Conservation (phyloP, 306 rosid species). For the Vigna radiata region DNA sequence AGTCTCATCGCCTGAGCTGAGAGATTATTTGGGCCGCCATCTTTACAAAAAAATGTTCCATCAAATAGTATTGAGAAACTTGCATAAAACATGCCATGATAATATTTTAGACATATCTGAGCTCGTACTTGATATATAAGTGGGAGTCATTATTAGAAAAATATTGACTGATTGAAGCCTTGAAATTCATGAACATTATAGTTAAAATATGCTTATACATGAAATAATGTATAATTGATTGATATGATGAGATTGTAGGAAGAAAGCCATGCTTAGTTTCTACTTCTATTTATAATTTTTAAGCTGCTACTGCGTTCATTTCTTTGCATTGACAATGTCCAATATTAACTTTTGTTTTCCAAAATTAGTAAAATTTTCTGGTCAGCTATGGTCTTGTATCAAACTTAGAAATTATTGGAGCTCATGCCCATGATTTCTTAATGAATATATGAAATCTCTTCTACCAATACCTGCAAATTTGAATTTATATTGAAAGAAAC, state of each 20-base stretch:
- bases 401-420: constrained; percentile 23
- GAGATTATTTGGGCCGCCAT: not conserved
- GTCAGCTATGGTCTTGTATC: constrained; percentile 8
- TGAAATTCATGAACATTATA: not conserved
- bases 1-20: not conserved
- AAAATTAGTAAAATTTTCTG: constrained; percentile 10
- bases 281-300: constrained; percentile 6
- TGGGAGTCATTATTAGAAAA: not conserved
- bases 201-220: not conserved
- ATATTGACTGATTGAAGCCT: not conserved
- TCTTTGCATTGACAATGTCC: constrained; percentile 6
- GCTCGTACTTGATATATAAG: not conserved
- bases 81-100: not conserved
- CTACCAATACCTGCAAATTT: constrained; percentile 73
- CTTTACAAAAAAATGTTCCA: not conserved
- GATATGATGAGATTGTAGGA: constrained; percentile 5
- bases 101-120: not conserved
- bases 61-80: not conserved
- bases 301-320: not conserved
- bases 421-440: constrained; percentile 25
- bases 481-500: constrained; percentile 85
- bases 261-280: constrained; percentile 6
- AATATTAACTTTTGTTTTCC: not conserved
- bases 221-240: not conserved
- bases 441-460: constrained; percentile 30